Evolutionary conservation across 306 rosid genomes (phyloP).

Genomic region (Pueraria montana): DNA sequence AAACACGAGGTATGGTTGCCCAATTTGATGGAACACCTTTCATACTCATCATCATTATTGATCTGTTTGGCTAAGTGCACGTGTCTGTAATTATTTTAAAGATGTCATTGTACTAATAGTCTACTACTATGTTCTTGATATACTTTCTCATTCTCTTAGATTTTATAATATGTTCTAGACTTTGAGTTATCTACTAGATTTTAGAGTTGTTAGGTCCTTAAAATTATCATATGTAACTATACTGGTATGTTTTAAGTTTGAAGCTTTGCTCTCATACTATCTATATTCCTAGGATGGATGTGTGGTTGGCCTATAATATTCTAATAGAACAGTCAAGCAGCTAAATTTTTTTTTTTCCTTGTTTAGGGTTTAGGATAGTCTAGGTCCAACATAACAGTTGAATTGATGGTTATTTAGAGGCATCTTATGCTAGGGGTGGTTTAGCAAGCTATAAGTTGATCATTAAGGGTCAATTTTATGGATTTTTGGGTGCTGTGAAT

Average conservation of each 20-base stretch:
- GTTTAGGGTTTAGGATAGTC: slow-evolving; percentile 13
- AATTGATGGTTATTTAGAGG: slow-evolving; percentile 22
- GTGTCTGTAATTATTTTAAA: slow-evolving; percentile 27
- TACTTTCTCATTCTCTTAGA: slow-evolving; percentile 41
- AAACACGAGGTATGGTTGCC: slow-evolving; percentile 84
- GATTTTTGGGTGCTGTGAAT: neutral
- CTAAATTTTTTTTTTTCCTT: neutral
- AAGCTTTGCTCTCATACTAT: slow-evolving; percentile 24
- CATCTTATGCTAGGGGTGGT: slow-evolving; percentile 1
- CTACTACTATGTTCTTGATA: slow-evolving; percentile 23
- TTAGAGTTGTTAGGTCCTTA: slow-evolving; percentile 20
- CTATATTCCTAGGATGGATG: slow-evolving; percentile 8
- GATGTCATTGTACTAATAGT: slow-evolving; percentile 5
- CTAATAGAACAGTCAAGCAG: slow-evolving; percentile 11
- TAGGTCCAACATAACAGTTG: neutral
- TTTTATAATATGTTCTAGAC: slow-evolving; percentile 28
- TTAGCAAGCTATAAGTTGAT: neutral
- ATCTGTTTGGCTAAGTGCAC: slow-evolving; percentile 34
- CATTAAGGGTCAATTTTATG: neutral
- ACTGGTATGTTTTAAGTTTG: no score
- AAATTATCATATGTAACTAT: slow-evolving; percentile 3
- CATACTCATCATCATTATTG: neutral
- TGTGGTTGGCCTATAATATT: slow-evolving; percentile 24
- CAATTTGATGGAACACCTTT: slow-evolving; percentile 38
- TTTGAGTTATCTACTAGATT: slow-evolving; percentile 20